phyloP scores from a whole-genome alignment of 2,329 filamentous ascomycete species.

The Fusarium sarcochroum region DNA sequence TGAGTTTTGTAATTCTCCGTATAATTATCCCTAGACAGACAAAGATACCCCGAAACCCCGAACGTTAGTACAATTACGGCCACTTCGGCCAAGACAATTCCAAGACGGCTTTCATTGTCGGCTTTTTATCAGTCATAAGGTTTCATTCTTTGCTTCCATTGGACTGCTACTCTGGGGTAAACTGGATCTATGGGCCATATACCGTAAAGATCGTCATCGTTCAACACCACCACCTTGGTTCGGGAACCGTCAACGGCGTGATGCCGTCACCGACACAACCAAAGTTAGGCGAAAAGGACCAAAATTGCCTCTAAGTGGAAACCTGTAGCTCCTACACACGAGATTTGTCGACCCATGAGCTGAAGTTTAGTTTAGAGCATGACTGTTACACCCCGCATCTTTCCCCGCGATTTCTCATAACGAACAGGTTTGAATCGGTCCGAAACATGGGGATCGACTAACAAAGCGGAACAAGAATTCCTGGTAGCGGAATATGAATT shows the following conservation, averaged over 20 bases:
- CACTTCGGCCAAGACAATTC: slow-evolving; percentile 1
- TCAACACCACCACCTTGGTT: slow-evolving; percentile 17
- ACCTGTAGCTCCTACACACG: not conserved
- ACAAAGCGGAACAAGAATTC: slow-evolving; percentile 7
- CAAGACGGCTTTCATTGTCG: slow-evolving; percentile 1
- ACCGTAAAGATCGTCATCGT: slow-evolving; percentile 24
- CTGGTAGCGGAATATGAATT: not conserved
- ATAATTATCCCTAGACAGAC: too few species aligned
- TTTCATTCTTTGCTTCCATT: slow-evolving; percentile 11
- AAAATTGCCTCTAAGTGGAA: slow-evolving; percentile 3
- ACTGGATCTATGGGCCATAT: slow-evolving; percentile 17
- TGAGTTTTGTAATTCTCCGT: too few species aligned
- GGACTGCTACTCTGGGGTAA: slow-evolving; percentile 21
- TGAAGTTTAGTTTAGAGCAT: slow-evolving; percentile 8
- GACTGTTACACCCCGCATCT: slow-evolving; percentile 34
- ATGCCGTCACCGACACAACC: slow-evolving; percentile 18
- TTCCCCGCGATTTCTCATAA: slow-evolving; percentile 30
- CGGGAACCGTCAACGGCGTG: slow-evolving; percentile 8
- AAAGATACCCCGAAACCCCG: slow-evolving; percentile 33
- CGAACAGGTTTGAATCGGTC: slow-evolving; percentile 34
- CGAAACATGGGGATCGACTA: slow-evolving; percentile 34
- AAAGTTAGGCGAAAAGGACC: not conserved
- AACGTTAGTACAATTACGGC: slow-evolving; percentile 2
- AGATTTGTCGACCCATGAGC: not conserved
- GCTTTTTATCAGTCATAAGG: not conserved